Base-by-base conservation (phyloP, 257 asterid species). In the Jasminum sambac region DNA sequence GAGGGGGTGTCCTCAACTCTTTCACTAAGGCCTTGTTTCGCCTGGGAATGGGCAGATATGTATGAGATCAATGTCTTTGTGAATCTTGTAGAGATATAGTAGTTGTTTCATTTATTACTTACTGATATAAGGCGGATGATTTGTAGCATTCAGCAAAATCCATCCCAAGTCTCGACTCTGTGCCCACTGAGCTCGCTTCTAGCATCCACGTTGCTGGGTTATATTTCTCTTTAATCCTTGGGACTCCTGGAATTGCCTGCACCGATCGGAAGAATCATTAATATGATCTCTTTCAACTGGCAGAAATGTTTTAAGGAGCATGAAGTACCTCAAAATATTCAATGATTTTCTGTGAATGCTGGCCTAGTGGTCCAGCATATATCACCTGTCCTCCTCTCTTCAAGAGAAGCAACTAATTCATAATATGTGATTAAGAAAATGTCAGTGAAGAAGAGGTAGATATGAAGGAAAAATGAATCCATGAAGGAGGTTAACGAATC, bases 161-260 rank as follows among this genome's bases (percentile, higher is more conserved):
- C 39, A 79, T 75, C 59, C 85, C 85, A 59, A 83, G 85, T 21
- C 75, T 76, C 5, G 55, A 14, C 73, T 85, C 90, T 67, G 78
- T 73, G 37, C 78, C 79, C 12, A 50, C 72, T 40, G 88, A 83
- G 70, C 82, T 85, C 41, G 78, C 85, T 71, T 81, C 88, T 13
- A 81, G 85, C 90, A 85, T 81, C 90, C 88, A 85, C 11, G 86
- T 80, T 26, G 90, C 88, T 75, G 88, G 86, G 79, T 85, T 85
- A 55, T 81, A 70, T 39, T 70, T 70, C 68, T 85, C 78, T 71
- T 77, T 66, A 55, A 83, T 81, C 46, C 71, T 72, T 12, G 85
- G 77, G n/a, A 85, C 84, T 67, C 83, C 85, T 2, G 76, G 79
- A 46, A 83, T 72, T 64, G 81, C 79, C 90, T 80, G 73, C 42